Evolutionary conservation across 2,329 filamentous ascomycete species (phyloP), one percentile per base, ranked within the genome.

Genomic region (Orbilia brochopaga): DNA sequence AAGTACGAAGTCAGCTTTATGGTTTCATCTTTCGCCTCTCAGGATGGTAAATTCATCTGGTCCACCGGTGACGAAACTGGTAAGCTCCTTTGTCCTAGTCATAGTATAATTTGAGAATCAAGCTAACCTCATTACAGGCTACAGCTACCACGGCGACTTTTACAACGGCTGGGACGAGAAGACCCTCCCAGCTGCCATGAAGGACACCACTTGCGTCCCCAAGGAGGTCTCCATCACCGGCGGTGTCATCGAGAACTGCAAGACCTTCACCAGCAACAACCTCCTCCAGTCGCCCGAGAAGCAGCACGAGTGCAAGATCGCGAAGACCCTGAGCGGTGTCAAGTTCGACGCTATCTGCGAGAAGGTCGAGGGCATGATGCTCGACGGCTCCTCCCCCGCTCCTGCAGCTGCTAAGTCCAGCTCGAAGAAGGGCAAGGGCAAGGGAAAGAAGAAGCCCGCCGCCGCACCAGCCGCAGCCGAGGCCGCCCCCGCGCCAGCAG

Each of bases 1-100:
- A 88, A 96, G 79, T 96, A 85, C 78, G 91, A 97, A 82, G 91
- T 88, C 35, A 95, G 96, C 79, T 96, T 87, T 85, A 82, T 88
- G 78, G 94, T 90, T 7, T 79, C 85, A 55, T 83, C 82, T 1
- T 95, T 90, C 79, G 81, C 80, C 27, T 80, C 83, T 30, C 19
- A 60, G 1, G 75, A 75, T 6, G 91, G 91, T 58, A 80, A 86
- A 74, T 96, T 95, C 77, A 83, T 92, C 55, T 80, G 95, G 56
- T 82, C 90, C 54, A 92, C 92, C 76, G 90, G 91, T 73, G 92
- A 97, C 77, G 83, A 85, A 24, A 88, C 88, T 76, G 89, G 88
- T 85, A 81, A 77, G 83, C 24, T 50, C 17, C 37, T 15, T 35
- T 50, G 1, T 7, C 10, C 37, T 2, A 27, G 30, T 51, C 6